These are phyloP conservation scores for Graphilbum fragrans DNA, from an alignment of 2,329 filamentous ascomycete genomes.

Conservation along the genomic window DNA sequence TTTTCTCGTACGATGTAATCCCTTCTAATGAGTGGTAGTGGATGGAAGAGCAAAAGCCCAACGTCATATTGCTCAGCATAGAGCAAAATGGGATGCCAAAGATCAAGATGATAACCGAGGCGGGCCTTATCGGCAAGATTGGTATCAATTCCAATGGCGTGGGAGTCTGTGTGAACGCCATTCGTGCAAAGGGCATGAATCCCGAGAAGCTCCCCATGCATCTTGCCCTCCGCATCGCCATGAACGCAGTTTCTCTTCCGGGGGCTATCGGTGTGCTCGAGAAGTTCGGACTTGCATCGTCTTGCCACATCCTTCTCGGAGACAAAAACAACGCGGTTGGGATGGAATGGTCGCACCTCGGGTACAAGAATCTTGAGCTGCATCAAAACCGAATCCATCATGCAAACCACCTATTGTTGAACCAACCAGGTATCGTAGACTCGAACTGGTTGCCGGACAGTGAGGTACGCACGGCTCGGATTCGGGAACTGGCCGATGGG, in stretches of 20 bases:
- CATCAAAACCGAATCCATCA: conserved; percentile 1
- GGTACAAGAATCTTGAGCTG: neutral
- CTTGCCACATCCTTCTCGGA: conserved; percentile 2
- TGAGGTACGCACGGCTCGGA: neutral
- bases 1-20: neutral
- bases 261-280: too few species aligned
- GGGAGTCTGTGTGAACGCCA: too few species aligned
- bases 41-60: conserved; percentile 2
- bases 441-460: conserved; percentile 2
- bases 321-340: neutral
- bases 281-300: neutral
- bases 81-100: too few species aligned
- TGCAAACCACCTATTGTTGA: conserved; percentile 2
- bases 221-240: too few species aligned
- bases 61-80: neutral
- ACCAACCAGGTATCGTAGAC: neutral
- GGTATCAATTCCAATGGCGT: too few species aligned
- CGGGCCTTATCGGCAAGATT: too few species aligned
- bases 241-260: too few species aligned
- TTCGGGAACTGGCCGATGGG: neutral
- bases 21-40: conserved; percentile 10
- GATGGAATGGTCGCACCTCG: conserved; percentile 1
- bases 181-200: too few species aligned
- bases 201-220: too few species aligned
- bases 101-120: too few species aligned